phyloP scores from a whole-genome alignment of 2,329 filamentous ascomycete species.

The Thielaviopsis euricoi region DNA sequence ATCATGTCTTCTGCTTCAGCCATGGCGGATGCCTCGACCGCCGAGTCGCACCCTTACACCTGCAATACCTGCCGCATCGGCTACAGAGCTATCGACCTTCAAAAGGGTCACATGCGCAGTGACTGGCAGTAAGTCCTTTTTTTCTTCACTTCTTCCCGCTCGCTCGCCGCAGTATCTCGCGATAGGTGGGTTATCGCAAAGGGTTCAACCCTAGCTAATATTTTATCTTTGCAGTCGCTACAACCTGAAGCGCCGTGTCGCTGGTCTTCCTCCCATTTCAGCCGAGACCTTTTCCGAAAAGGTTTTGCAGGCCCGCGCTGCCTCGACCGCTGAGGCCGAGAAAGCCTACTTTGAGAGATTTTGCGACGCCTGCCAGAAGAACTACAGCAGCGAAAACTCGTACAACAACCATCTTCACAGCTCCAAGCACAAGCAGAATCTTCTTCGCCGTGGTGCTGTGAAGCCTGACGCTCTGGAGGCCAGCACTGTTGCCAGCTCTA shows the following conservation, averaged over 20 bases:
- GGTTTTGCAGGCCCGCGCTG: slow-evolving; percentile 77
- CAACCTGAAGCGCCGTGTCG: slow-evolving; percentile 88
- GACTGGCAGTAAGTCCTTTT: slow-evolving; percentile 80
- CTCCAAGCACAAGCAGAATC: slow-evolving; percentile 58
- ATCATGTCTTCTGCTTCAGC: slow-evolving; percentile 7
- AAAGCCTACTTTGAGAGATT: slow-evolving; percentile 76
- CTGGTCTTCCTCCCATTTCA: slow-evolving; percentile 74
- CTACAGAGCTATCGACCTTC: slow-evolving; percentile 83
- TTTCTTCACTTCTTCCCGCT: background rate
- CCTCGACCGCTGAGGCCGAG: slow-evolving; percentile 66
- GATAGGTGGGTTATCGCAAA: too few species aligned
- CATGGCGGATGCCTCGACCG: slow-evolving; percentile 15
- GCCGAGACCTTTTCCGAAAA: slow-evolving; percentile 93
- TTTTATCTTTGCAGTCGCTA: slow-evolving; percentile 48
- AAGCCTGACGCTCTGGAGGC: slow-evolving; percentile 51
- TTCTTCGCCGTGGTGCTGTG: background rate
- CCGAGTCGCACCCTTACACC: slow-evolving; percentile 68
- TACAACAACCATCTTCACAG: slow-evolving; percentile 85
- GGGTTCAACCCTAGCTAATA: background rate
- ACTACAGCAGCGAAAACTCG: slow-evolving; percentile 92
- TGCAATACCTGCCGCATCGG: slow-evolving; percentile 98
- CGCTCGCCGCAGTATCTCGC: too few species aligned
- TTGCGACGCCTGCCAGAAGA: slow-evolving; percentile 73
- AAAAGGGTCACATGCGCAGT: slow-evolving; percentile 91
- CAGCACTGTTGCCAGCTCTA: slow-evolving; percentile 74